Base-by-base conservation (phyloP, 345 rosid species). In the Salix purpurea region DNA sequence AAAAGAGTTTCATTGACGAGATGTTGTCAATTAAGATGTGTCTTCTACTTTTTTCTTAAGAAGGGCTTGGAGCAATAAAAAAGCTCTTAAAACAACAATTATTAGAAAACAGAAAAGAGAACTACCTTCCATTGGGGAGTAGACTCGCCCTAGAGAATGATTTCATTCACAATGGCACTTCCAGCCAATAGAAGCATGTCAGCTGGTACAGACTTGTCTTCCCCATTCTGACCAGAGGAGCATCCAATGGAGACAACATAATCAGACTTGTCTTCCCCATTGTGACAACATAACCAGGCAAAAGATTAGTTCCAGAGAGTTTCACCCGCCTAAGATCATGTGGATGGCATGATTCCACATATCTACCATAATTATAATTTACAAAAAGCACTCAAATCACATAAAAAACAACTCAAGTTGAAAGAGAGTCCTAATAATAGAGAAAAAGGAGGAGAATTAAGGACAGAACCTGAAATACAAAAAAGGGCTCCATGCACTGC, bases 131-230 rank as follows among this genome's bases (percentile, higher is more conserved):
- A n/a, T n/a, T n/a, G n/a, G 50, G 99, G 99, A 82, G 99, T 96
- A 72, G 99, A 96, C 90, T 96, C 99, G 88, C 99, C 99, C 34
- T 97, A 94, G 82, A 96, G 95, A 80, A 96, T 96, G 79, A 97
- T 98, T 85, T 96, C 99, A 85, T 96, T 96, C 46, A 92, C 94
- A 77, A 96, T 96, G 76, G 98, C 93, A 90, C 91, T 96, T 81
- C 99, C 99, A 64, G 92, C 97, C 74, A 96, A 83, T 83, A 96
- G 80, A 84, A 96, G 95, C 99, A 96, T 92, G 89, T 96, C 98
- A 2, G 97, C 97, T 44, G 98, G 99, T 39, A 94, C 99, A 74
- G n/a, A n/a, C n/a, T n/a, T n/a, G n/a, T n/a, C n/a, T n/a, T n/a
- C n/a, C n/a, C n/a, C n/a, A n/a, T n/a, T n/a, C n/a, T n/a, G n/a